Evolutionary conservation across 1,284 basidiomycete genomes (phyloP).

Genomic region (Ustilago trichophora): DNA sequence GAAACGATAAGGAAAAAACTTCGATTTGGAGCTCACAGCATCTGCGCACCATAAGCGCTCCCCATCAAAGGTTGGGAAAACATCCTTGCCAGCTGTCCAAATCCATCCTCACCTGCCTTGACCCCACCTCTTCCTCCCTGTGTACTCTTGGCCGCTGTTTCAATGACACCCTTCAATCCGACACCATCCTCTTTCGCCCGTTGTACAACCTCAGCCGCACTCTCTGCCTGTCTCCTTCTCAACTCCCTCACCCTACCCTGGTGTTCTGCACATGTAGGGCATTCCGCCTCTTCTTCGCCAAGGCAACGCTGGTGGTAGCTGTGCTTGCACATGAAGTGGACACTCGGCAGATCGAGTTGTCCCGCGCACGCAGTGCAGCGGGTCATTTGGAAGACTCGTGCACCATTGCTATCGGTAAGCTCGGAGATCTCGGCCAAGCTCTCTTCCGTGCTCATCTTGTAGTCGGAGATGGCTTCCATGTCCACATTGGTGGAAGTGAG

Average conservation of each 20-base stretch:
- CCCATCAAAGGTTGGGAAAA: constrained; percentile 42
- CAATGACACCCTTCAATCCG: not conserved
- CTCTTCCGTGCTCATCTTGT: constrained; percentile 81
- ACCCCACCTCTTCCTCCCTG: not conserved
- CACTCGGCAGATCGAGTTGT: constrained; percentile 86
- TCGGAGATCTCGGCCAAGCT: constrained; percentile 84
- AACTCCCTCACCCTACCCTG: constrained; percentile 91
- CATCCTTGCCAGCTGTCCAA: constrained; percentile 30
- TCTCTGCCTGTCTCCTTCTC: constrained; percentile 2
- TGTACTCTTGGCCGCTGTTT: not conserved
- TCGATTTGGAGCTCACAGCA: too few species aligned
- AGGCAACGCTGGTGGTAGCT: constrained; percentile 81
- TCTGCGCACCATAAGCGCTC: constrained; percentile 5
- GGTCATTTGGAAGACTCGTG: constrained; percentile 91
- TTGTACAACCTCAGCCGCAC: constrained; percentile 4
- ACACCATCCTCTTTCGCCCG: not conserved
- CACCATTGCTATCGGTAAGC: constrained; percentile 78
- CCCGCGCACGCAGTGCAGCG: constrained; percentile 86
- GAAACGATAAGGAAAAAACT: too few species aligned
- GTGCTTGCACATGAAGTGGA: constrained; percentile 99
- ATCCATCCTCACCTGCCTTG: constrained; percentile 15
- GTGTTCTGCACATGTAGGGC: constrained; percentile 83
- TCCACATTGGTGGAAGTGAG: constrained; percentile 82
- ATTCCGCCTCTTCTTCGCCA: constrained; percentile 72
- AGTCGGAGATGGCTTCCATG: constrained; percentile 81